Percentiles rank a stretch among this genome's conserved stretches.
These are phyloP conservation scores for Coniferiporia weirii DNA, from an alignment of 1,284 basidiomycete species.

Conservation along the genomic window DNA sequence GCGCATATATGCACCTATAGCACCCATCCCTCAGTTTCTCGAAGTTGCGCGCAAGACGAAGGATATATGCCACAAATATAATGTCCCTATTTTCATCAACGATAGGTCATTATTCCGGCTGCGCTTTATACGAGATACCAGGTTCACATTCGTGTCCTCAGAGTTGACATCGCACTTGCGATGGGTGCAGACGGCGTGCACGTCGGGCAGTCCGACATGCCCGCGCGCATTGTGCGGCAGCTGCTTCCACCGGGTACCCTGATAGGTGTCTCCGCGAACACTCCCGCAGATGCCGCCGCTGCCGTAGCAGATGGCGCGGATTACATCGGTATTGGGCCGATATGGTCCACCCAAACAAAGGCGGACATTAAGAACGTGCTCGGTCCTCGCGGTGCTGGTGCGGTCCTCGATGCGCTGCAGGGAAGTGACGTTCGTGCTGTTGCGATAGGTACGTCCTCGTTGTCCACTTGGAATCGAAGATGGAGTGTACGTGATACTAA, in stretches of 20 bases:
- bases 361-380: constrained; percentile 53
- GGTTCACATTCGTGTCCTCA: constrained; percentile 21
- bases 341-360: constrained; percentile 75
- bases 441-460: constrained; percentile 63
- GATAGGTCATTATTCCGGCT: constrained; percentile 36
- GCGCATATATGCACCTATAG: constrained; percentile 7
- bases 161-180: constrained; percentile 82
- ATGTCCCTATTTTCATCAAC: constrained; percentile 87
- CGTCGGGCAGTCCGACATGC: constrained; percentile 89
- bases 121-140: neutral
- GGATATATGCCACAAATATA: constrained; percentile 73
- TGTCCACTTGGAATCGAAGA: neutral
- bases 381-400: constrained; percentile 63
- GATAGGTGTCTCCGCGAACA: constrained; percentile 82
- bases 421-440: constrained; percentile 66
- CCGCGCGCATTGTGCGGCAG: constrained; percentile 60
- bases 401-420: constrained; percentile 59
- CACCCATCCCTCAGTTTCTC: constrained; percentile 56
- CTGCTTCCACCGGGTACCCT: constrained; percentile 70
- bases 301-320: constrained; percentile 64
- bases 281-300: constrained; percentile 52
- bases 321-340: constrained; percentile 84
- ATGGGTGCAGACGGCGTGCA: constrained; percentile 79
- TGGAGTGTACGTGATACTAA: neutral
- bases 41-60: constrained; percentile 71